These are phyloP conservation scores for Ogataea ramenticola DNA, from an alignment of 805 yeast genomes.

Conservation along the genomic window DNA sequence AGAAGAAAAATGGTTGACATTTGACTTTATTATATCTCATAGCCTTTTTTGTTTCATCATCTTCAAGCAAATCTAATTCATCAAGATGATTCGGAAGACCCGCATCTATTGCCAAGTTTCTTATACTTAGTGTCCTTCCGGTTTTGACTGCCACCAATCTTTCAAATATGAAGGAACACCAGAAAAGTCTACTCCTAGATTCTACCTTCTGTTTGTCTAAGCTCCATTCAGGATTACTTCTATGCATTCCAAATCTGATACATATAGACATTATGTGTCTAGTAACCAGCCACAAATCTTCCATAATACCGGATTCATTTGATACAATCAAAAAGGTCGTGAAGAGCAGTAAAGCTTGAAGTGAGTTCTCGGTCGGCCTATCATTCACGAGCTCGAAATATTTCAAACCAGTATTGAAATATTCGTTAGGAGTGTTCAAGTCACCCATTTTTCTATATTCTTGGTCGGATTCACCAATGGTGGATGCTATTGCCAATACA, in stretches of 20 bases:
- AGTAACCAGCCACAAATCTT: neutral
- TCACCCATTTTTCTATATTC: neutral
- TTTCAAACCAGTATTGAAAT: conserved; percentile 1
- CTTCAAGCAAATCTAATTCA: neutral
- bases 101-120: conserved; percentile 3
- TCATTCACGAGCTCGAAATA: neutral
- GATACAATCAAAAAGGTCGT: neutral
- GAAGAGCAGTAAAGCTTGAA: neutral
- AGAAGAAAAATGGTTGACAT: neutral
- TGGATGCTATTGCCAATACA: conserved; percentile 1
- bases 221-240: neutral
- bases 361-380: neutral
- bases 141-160: conserved; percentile 2
- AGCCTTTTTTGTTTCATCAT: neutral
- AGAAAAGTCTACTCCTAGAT: conserved; percentile 1
- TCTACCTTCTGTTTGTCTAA: neutral
- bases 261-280: neutral
- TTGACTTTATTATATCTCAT: neutral
- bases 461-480: neutral
- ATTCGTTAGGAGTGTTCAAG: neutral
- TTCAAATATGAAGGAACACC: conserved; percentile 3
- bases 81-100: neutral
- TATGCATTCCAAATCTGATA: conserved; percentile 1
- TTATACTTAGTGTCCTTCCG: conserved; percentile 2
- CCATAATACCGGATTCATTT: neutral